Evolutionary conservation across 1,284 basidiomycete genomes (phyloP).

Genomic region (Tylopilus microsporus): DNA sequence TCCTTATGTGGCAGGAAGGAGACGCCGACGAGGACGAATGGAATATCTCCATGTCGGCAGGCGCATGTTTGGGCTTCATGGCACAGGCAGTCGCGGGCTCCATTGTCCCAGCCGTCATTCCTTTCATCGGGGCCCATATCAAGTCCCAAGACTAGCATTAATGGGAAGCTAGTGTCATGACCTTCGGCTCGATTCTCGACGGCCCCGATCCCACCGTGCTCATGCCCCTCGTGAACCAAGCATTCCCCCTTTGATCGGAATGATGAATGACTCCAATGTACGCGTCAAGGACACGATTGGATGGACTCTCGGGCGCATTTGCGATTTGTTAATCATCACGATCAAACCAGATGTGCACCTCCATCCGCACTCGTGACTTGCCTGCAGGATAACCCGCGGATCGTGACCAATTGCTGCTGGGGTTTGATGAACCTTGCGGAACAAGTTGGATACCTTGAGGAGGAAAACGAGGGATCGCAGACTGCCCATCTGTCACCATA

Average conservation of each 20-base stretch:
- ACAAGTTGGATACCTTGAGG: slow-evolving; percentile 69
- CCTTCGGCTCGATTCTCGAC: slow-evolving; percentile 96
- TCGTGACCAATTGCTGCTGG: slow-evolving; percentile 94
- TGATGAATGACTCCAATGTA: slow-evolving; percentile 84
- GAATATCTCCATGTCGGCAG: slow-evolving; percentile 98
- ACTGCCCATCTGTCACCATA: slow-evolving; percentile 78
- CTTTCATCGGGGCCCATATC: slow-evolving; percentile 97
- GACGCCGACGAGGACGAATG: slow-evolving; percentile 99
- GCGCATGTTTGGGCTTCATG: slow-evolving; percentile 84
- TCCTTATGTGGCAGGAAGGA: slow-evolving; percentile 92
- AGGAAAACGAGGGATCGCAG: slow-evolving; percentile 44
- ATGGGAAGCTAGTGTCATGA: slow-evolving; percentile 97
- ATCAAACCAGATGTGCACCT: slow-evolving; percentile 91
- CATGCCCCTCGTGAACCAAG: slow-evolving; percentile 89
- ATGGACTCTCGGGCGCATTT: slow-evolving; percentile 96
- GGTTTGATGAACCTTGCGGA: slow-evolving; percentile 93
- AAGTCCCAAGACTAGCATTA: slow-evolving; percentile 89
- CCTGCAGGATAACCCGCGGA: slow-evolving; percentile 78
- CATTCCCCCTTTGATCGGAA: slow-evolving; percentile 91
- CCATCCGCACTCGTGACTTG: slow-evolving; percentile 82
- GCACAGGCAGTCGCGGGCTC: slow-evolving; percentile 88
- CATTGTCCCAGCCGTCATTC: slow-evolving; percentile 90
- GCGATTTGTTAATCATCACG: slow-evolving; percentile 81
- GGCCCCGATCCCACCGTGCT: slow-evolving; percentile 87
- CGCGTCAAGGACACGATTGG: slow-evolving; percentile 97